Conservation (phyloP, 345 rosid species). For the Eucalyptus lansdowneana region DNA sequence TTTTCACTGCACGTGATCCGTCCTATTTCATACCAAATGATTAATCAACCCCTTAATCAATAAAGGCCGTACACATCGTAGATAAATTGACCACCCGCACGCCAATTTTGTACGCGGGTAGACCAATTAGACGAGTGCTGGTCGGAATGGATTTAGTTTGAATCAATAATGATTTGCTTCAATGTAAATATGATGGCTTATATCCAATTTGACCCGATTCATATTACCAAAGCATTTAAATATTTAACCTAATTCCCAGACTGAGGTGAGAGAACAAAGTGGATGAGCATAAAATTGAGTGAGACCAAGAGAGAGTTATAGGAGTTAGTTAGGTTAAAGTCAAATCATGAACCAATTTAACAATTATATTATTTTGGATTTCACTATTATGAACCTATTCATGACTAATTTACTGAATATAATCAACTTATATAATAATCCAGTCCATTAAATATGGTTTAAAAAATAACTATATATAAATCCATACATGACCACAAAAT, state of each 20-base stretch:
- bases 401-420: neutral
- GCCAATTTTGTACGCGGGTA: neutral
- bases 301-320: neutral
- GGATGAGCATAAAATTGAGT: no score
- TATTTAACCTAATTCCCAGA: no score
- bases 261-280: neutral
- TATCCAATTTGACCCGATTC: rapidly evolving
- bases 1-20: neutral
- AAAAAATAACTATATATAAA: no score
- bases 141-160: neutral
- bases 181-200: rapidly evolving
- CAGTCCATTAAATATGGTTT: rapidly evolving
- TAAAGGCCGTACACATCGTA: neutral
- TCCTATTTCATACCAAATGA: neutral
- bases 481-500: no score
- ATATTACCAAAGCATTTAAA: no score
- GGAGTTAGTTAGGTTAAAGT: neutral
- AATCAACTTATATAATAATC: neutral
- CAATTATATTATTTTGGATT: no score
- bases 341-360: rapidly evolving
- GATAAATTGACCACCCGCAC: neutral
- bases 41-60: neutral
- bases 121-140: rapidly evolving
- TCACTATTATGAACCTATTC: no score
- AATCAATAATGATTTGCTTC: no score